Evolutionary conservation across 148 eudicot species (phyloP), one percentile per base, ranked within the genome.

Genomic region (Chenopodium berlandieri): DNA sequence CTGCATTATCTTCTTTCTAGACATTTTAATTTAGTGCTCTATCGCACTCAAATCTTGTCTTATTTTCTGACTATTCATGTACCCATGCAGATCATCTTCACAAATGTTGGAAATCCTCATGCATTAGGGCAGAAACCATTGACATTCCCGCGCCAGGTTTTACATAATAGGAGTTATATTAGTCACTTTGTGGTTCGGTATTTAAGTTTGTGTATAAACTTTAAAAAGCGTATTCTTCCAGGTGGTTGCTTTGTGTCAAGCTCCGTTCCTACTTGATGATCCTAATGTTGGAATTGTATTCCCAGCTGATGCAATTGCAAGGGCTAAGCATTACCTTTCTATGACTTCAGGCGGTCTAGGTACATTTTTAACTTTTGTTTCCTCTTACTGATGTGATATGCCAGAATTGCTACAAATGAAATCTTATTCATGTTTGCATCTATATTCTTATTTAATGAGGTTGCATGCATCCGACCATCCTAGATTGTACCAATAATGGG

Each of bases 61-160:
- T 83, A 64, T 76, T 52, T 7, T 79, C 50, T 83, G 66, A 79
- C 71, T 27, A 27, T 72, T 68, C 73, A 50, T 83, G 34, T 71
- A 69, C 20, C 66, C 44, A 9, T 85, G 87, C 93, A 95, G 98
- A 95, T 95, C 79, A 92, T 95, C 83, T 96, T 96, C 88, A 96
- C 99, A 71, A 96, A 96, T 86, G 99, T 94, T 79, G 99, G 99
- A 76, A 96, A 96, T 78, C 99, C 99, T 89, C 98, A 96, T 90
- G 99, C 99, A 25, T 86, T 96, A 19, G 99, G 99, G 80, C 99
- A 96, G 87, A 94, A 89, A 88, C 99, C 99, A 71, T 85, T 96
- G 84, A 91, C 94, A 63, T 96, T 96, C 85, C 99, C 99, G 2
- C 95, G 99, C 69, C 99, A 96, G 98, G 99, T 96, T 83, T 27